These are phyloP conservation scores for Tetrahymena borealis DNA, from an alignment of 73 alveolate genomes.

Conservation along the genomic window DNA sequence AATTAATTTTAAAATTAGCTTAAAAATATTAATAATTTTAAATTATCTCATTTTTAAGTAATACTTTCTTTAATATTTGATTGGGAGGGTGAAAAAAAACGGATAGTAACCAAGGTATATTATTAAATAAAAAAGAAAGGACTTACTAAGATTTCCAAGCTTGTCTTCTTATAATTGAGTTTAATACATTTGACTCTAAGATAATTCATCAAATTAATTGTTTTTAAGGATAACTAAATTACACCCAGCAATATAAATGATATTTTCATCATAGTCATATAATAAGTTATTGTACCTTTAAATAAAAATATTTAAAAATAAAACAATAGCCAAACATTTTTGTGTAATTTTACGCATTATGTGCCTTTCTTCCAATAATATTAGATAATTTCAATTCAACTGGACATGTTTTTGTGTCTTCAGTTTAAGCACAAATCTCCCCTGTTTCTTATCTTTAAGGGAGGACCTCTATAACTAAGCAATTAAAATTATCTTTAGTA, in stretches of 20 bases:
- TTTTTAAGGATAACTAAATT: slow-evolving; percentile 43
- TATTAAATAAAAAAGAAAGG: no score
- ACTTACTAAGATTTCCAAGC: no score
- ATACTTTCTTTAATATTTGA: no score
- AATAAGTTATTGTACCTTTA: slow-evolving; percentile 86
- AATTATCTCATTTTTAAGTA: neutral
- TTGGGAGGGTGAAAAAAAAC: no score
- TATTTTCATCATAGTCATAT: slow-evolving; percentile 84
- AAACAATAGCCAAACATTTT: no score
- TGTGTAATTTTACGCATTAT: slow-evolving; percentile 56
- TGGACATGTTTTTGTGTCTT: slow-evolving; percentile 38
- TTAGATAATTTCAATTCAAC: slow-evolving; percentile 24
- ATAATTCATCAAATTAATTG: slow-evolving; percentile 38
- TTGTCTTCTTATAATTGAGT: no score
- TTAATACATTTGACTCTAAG: no score
- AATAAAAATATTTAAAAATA: neutral
- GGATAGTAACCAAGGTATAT: no score
- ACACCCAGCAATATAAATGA: slow-evolving; percentile 77
- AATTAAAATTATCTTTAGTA: slow-evolving; percentile 47
- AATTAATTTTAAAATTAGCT: neutral
- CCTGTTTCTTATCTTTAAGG: slow-evolving; percentile 59
- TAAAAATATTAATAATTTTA: neutral
- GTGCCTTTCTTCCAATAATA: slow-evolving; percentile 87
- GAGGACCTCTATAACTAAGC: slow-evolving; percentile 50
- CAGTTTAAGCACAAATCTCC: slow-evolving; percentile 55